Evolutionary conservation across 2,329 filamentous ascomycete species (phyloP).

Genomic region (Parastagonospora avenae): DNA sequence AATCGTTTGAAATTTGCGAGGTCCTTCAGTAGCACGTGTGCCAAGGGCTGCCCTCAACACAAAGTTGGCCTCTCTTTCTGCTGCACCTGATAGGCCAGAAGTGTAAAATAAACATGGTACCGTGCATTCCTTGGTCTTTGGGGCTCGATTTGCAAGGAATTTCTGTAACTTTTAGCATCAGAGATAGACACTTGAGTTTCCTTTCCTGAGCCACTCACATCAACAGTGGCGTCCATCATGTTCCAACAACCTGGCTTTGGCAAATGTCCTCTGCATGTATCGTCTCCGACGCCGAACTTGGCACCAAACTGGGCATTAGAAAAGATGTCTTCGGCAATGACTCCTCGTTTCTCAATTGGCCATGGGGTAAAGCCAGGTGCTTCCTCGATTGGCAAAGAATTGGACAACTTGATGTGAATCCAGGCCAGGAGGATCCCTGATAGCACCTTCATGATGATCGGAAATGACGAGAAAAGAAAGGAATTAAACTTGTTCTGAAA

Average conservation of each 20-base stretch:
- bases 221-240: constrained; percentile 1
- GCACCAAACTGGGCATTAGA: background rate
- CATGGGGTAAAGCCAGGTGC: constrained; percentile 10
- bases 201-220: background rate
- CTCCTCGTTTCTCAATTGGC: constrained; percentile 5
- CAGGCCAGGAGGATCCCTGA: background rate
- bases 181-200: background rate
- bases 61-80: constrained; percentile 5
- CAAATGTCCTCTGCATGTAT: constrained; percentile 4
- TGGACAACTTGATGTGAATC: constrained; percentile 3
- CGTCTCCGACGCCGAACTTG: constrained; percentile 1
- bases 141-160: background rate
- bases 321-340: background rate
- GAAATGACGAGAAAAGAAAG: too few relatives aligned
- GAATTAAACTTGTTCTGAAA: too few relatives aligned
- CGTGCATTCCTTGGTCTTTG: background rate
- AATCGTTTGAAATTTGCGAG: constrained; percentile 3
- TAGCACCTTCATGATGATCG: constrained; percentile 1
- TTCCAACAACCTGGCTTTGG: constrained; percentile 1
- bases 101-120: constrained; percentile 6
- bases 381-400: constrained; percentile 8
- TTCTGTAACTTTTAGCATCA: constrained; percentile 1
- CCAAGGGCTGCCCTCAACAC: constrained; percentile 3
- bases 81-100: constrained; percentile 1
- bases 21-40: constrained; percentile 1